These are phyloP conservation scores for Colletotrichum orbiculare DNA, from an alignment of 2,329 filamentous ascomycete genomes.

Conservation along the genomic window DNA sequence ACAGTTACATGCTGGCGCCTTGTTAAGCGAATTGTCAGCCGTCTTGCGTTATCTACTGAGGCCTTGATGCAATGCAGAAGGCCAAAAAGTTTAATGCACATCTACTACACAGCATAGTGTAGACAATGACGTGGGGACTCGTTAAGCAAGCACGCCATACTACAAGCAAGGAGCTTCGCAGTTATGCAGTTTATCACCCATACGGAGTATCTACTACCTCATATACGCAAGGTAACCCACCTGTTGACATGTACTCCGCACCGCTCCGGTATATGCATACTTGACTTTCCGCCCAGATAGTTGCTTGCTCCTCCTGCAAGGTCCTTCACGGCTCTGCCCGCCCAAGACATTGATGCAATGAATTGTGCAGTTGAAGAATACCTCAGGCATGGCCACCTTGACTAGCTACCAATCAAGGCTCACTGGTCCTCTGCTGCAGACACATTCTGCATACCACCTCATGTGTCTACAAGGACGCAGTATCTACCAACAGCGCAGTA, in stretches of 20 bases:
- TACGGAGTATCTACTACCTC: too few species aligned
- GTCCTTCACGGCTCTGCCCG: constrained; percentile 11
- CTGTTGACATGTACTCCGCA: not conserved
- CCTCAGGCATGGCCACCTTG: constrained; percentile 32
- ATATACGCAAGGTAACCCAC: too few species aligned
- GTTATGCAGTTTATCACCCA: too few species aligned
- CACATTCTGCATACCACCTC: not conserved
- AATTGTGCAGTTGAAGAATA: constrained; percentile 29
- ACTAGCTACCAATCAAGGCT: not conserved
- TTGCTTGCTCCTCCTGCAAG: not conserved
- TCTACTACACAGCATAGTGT: too few species aligned
- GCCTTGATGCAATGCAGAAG: constrained; percentile 10
- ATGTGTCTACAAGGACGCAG: too few species aligned
- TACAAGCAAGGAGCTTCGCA: too few species aligned
- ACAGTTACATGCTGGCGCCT: not conserved
- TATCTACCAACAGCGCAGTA: too few species aligned
- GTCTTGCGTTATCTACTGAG: constrained; percentile 22
- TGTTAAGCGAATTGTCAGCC: not conserved
- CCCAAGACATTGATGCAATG: constrained; percentile 27
- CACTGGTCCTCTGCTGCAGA: not conserved
- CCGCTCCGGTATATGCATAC: too few species aligned
- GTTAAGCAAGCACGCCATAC: not conserved
- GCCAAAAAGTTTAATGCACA: not conserved
- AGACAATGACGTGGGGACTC: constrained; percentile 22
- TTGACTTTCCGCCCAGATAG: too few species aligned